Evolutionary conservation across 148 eudicot genomes (phyloP), one percentile per base, ranked within the genome.

Genomic region (Chenopodium berlandieri): DNA sequence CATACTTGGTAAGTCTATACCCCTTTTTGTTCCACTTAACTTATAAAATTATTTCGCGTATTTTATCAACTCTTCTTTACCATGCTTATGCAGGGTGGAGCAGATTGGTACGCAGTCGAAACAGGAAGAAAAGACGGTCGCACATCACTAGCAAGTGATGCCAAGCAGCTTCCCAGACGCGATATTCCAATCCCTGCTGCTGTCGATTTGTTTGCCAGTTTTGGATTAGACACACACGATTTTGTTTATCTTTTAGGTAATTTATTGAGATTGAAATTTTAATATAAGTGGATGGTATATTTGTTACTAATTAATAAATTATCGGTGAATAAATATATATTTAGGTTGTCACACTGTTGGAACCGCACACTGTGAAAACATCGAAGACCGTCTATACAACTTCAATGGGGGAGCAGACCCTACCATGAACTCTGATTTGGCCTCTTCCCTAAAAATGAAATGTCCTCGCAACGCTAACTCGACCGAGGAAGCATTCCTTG

Each of bases 231-330:
- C 64, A 75, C 76, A 7, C 31, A 63, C 4, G 86, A 83, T 27
- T 83, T 79, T 10, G 86, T 83, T 58, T 75, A 79, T 30, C 86
- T 83, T 56, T 47, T 83, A 60, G 86, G 85, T 83, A 83, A 12
- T 5, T 40, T 4, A 40, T 40, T 32, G 7, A 40, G 44, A 4
- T 40, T 40, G 7, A 40, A 5, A 40, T 40, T 40, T 40, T 7
- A 40, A 40, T 40, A 5, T 6, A 40, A 40, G 44, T 40, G 6
- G 44, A 40, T 5, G 44, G 44, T 40, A 40, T 40, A 4, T 40
- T 40, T 2, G 54, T 50, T 11, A 50, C 54, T 13, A 2, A 10
- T 48, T 9, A 48, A 50, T 12, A 30, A 67, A 27, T 13, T 2
- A 17, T 67, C 2, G 4, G 11, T 0, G 0, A 13, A 67, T 13